These are phyloP conservation scores for Cardamine resedifolia DNA, from an alignment of 345 rosid species.

Conservation along the genomic window DNA sequence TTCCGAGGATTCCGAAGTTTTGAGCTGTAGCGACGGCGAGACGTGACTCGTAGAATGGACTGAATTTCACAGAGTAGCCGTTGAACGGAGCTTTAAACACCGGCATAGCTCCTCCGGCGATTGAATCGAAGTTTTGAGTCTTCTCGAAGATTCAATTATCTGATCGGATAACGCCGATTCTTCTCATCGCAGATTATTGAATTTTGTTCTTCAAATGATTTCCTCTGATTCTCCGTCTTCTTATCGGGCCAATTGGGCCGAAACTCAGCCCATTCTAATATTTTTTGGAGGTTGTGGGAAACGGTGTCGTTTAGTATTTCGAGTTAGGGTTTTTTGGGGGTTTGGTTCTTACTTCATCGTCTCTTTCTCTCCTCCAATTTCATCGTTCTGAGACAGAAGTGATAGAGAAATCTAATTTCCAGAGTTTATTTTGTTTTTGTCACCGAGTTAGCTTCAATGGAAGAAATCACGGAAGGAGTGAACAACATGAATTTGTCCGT, in stretches of 20 bases:
- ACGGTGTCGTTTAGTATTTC: slow-evolving; percentile 8
- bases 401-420: slow-evolving; percentile 4
- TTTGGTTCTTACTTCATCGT: slow-evolving; percentile 31
- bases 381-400: slow-evolving; percentile 19
- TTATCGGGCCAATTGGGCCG: slow-evolving; percentile 9
- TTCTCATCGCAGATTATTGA: slow-evolving; percentile 4
- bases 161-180: slow-evolving; percentile 30
- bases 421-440: not conserved
- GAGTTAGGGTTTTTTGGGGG: slow-evolving; percentile 39
- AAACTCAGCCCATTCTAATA: not conserved
- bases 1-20: slow-evolving; percentile 93
- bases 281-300: not conserved
- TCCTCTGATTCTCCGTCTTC: not conserved
- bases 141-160: slow-evolving; percentile 19
- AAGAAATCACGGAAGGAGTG: slow-evolving; percentile 72
- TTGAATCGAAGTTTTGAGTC: not conserved
- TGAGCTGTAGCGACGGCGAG: slow-evolving; percentile 91
- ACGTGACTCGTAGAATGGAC: slow-evolving; percentile 85
- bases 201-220: not conserved
- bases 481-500: slow-evolving; percentile 51
- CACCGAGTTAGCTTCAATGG: slow-evolving; percentile 45
- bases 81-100: slow-evolving; percentile 77
- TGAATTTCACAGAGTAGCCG: slow-evolving; percentile 87
- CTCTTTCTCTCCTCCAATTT: slow-evolving; percentile 22
- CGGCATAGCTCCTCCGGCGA: slow-evolving; percentile 55